Evolutionary conservation across 441 rosid genomes (phyloP).

Genomic region (Daphne laureola): DNA sequence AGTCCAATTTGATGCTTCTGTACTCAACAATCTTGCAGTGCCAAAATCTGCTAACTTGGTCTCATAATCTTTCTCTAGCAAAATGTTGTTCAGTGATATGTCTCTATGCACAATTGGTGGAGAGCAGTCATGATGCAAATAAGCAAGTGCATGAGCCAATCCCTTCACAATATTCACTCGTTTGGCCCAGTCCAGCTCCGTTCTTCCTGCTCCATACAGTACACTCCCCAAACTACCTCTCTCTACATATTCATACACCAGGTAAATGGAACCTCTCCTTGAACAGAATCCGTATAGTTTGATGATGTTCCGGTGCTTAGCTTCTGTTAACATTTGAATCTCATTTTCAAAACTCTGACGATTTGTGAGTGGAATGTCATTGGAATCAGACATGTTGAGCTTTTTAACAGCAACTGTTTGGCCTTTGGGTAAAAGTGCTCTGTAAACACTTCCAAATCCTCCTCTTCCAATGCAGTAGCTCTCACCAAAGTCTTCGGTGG

Average conservation of each 20-base stretch:
- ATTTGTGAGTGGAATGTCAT: constrained; percentile 29
- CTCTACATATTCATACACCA: constrained; percentile 52
- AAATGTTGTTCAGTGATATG: constrained; percentile 38
- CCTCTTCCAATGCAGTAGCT: constrained; percentile 58
- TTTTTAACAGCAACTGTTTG: constrained; percentile 56
- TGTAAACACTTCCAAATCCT: constrained; percentile 63
- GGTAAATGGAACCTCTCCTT: constrained; percentile 31
- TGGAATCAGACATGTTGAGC: constrained; percentile 28
- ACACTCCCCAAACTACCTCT: constrained; percentile 44
- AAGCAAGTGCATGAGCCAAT: constrained; percentile 57
- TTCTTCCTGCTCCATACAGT: constrained; percentile 26
- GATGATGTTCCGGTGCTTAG: constrained; percentile 57
- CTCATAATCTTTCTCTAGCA: constrained; percentile 45
- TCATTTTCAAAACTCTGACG: constrained; percentile 52
- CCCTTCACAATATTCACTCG: constrained; percentile 46
- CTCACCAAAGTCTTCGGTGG: constrained; percentile 44
- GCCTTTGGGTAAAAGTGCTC: constrained; percentile 36
- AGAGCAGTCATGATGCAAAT: constrained; percentile 58
- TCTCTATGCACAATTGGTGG: constrained; percentile 54
- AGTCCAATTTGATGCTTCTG: constrained; percentile 53
- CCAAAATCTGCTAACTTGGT: constrained; percentile 59
- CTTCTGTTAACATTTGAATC: constrained; percentile 43
- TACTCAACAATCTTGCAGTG: constrained; percentile 42
- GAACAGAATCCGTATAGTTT: constrained; percentile 57
- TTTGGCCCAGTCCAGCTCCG: constrained; percentile 34